Base-by-base conservation (phyloP, 441 rosid species). In the Euphorbia schlechtendalii region DNA sequence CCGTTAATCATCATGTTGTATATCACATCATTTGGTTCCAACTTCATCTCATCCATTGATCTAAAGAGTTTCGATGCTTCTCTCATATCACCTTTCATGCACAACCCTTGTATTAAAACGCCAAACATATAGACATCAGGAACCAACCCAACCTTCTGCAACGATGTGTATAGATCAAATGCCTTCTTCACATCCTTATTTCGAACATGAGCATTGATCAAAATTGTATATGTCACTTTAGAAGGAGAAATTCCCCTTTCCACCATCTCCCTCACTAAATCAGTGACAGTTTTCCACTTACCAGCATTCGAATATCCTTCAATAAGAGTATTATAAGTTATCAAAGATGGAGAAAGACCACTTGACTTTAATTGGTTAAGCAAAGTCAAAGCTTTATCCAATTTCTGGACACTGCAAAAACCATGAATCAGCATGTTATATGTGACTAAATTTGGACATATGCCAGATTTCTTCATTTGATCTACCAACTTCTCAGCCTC, bases 201-300 rank as follows among this genome's bases (percentile, higher is more conserved):
- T 38, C 77, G 76, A 63, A 77, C 73, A 59, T 74, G 81, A 0
- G 86, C 82, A 68, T 87, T 77, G 5, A 86, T 84, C 22, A 84
- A 58, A 49, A 84, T 82, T 0, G 98, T 87, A 34, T 82, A 87
- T 9, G 95, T 89, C 59, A 81, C 89, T 71, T 77, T 73, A 5
- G 94, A 85, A 55, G 96, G 86, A 56, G 74, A 73, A 38, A 89
- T 71, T 43, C 85, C 86, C 81, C 95, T 85, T 63, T 83, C 95
- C 75, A 82, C 88, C 95, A 92, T 89, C 77, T 92, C 89, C 80
- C 76, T 82, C 49, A 82, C 82, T 58, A 92, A 70, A 60, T 76
- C 70, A 52, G 74, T 68, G 40, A 83, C 88, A 55, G 63, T 46
- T 20, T 56, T 66, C 20, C 73, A 71, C 62, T 84, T 76, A 64